phyloP scores from a whole-genome alignment of 2,329 filamentous ascomycete genomes.

The Aspergillus melleus region DNA sequence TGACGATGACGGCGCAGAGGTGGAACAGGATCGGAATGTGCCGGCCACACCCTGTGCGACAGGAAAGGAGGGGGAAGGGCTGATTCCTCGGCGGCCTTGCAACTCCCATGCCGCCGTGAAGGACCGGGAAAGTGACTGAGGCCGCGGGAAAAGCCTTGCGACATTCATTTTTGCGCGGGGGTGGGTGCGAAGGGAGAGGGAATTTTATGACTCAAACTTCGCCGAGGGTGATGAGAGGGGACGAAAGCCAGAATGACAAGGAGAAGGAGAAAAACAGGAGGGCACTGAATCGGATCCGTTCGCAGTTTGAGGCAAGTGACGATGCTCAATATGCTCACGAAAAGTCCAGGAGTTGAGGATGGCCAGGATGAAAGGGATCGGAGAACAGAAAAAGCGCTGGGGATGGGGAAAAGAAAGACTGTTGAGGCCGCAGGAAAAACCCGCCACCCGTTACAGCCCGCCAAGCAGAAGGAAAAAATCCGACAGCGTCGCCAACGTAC shows the following conservation, averaged over 20 bases:
- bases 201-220: not conserved
- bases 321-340: not conserved
- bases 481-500: not conserved
- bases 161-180: conserved; percentile 22
- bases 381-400: not conserved
- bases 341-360: not conserved
- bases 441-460: not conserved
- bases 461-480: not conserved
- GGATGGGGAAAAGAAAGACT: not conserved
- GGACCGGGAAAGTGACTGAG: conserved; percentile 16
- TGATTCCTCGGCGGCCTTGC: conserved; percentile 5
- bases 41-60: not conserved
- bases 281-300: not conserved
- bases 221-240: not conserved
- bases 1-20: conserved; percentile 19
- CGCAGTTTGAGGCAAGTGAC: not conserved
- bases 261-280: not conserved
- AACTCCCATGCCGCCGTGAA: conserved; percentile 7
- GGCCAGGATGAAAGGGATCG: not conserved
- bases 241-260: not conserved
- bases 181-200: not conserved
- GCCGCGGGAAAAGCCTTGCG: conserved; percentile 22
- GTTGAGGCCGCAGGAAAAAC: not conserved
- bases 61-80: conserved; percentile 1
- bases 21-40: conserved; percentile 17